Percentiles rank a stretch among this genome's conserved stretches.
Evolutionary conservation across 2,329 filamentous ascomycete species (phyloP).

Genomic region (Botrytis cinerea): DNA sequence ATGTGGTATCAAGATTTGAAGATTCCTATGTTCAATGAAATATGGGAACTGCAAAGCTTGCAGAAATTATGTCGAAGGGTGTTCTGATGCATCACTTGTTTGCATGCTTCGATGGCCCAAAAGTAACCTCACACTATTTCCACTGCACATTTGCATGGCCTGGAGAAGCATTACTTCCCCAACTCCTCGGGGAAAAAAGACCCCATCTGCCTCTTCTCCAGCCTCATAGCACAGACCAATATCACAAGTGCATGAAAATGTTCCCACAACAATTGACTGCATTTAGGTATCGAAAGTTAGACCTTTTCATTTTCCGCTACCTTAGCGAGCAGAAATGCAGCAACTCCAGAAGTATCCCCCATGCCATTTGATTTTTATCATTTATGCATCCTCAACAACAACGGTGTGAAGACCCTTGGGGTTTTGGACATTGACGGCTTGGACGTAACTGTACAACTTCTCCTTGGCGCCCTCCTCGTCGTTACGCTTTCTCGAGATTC

Average conservation of each 20-base stretch:
- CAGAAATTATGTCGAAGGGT: constrained; percentile 5
- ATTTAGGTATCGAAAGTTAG: constrained; percentile 31
- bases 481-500: constrained; percentile 99
- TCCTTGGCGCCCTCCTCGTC: constrained; percentile 99
- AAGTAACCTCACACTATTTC: constrained; percentile 5
- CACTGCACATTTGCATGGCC: neutral
- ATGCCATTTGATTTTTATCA: constrained; percentile 32
- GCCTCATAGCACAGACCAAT: constrained; percentile 21
- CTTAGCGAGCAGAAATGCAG: constrained; percentile 38
- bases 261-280: constrained; percentile 17
- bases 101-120: constrained; percentile 10
- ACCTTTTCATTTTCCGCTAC: constrained; percentile 41
- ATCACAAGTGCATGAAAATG: constrained; percentile 24
- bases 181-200: neutral
- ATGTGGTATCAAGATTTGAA: constrained; percentile 16
- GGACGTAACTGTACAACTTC: constrained; percentile 99
- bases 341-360: constrained; percentile 38
- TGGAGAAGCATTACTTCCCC: neutral
- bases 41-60: constrained; percentile 11
- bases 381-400: constrained; percentile 72
- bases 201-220: constrained; percentile 1
- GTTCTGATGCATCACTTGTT: constrained; percentile 19
- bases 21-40: constrained; percentile 16
- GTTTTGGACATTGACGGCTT: constrained; percentile 99
- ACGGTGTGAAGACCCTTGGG: constrained; percentile 95